Conservation (phyloP, 106 monocot genomes). For the Dendrobium chrysotoxum region DNA sequence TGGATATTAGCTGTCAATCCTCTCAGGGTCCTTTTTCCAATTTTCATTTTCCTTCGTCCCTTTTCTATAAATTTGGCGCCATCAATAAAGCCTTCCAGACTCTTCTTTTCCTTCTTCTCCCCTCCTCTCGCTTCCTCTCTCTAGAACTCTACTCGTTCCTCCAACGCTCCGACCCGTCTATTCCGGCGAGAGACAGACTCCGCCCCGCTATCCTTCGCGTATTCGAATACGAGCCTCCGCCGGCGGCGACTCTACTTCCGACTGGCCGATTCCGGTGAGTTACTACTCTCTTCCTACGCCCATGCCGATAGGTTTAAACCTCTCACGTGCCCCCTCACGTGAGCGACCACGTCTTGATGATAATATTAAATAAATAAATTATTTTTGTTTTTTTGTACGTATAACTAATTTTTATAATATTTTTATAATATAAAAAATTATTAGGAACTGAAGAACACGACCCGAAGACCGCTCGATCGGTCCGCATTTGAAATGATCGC, state of each 20-base stretch:
- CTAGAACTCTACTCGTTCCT: background rate
- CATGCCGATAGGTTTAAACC: too few species aligned
- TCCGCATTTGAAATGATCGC: too few species aligned
- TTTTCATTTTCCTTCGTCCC: background rate
- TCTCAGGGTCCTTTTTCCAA: background rate
- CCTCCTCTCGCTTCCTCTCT: too few species aligned
- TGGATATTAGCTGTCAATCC: constrained; percentile 3
- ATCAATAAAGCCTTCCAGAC: background rate
- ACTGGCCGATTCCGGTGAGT: background rate
- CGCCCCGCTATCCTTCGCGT: background rate
- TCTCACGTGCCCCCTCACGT: too few species aligned
- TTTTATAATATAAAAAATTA: too few species aligned
- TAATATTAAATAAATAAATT: too few species aligned
- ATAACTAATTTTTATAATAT: too few species aligned
- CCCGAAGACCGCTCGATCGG: too few species aligned
- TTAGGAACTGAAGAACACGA: too few species aligned
- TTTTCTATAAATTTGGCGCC: background rate
- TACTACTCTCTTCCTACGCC: background rate
- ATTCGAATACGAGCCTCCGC: background rate
- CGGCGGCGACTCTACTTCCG: background rate
- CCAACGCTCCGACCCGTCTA: background rate
- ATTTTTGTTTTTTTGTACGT: too few species aligned
- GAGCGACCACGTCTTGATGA: too few species aligned
- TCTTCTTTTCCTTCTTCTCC: background rate
- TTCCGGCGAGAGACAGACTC: background rate